These are phyloP conservation scores for Suillus variegatus DNA, from an alignment of 768 basidiomycete species.

Conservation along the genomic window DNA sequence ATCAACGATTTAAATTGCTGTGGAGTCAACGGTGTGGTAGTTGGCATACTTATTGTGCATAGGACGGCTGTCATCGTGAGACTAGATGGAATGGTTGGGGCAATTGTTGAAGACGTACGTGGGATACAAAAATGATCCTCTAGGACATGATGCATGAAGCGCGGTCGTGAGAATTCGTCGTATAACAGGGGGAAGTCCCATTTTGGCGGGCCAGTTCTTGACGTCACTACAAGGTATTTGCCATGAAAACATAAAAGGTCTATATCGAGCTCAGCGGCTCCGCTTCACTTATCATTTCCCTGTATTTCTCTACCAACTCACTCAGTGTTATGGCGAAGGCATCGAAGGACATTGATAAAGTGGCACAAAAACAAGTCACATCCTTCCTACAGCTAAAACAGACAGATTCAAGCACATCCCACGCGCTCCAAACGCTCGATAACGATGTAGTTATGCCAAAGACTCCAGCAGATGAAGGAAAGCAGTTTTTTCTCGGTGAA, in stretches of 20 bases:
- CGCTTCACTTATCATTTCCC: neutral
- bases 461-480: constrained; percentile 92
- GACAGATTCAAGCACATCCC: neutral
- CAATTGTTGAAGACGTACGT: constrained; percentile 8
- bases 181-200: neutral
- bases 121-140: constrained; percentile 6
- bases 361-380: neutral
- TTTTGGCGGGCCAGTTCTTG: neutral
- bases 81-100: constrained; percentile 21
- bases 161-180: neutral
- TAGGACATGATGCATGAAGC: no score
- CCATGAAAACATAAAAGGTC: constrained; percentile 2
- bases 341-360: neutral
- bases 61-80: constrained; percentile 15
- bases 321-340: constrained; percentile 17
- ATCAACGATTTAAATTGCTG: neutral
- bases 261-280: constrained; percentile 1
- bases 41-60: neutral
- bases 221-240: neutral
- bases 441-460: constrained; percentile 57
- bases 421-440: neutral
- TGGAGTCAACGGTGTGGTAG: neutral
- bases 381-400: neutral
- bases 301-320: neutral
- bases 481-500: constrained; percentile 79